These are phyloP conservation scores for Tulasnella sp. DNA, from an alignment of 768 basidiomycete genomes.

Conservation along the genomic window DNA sequence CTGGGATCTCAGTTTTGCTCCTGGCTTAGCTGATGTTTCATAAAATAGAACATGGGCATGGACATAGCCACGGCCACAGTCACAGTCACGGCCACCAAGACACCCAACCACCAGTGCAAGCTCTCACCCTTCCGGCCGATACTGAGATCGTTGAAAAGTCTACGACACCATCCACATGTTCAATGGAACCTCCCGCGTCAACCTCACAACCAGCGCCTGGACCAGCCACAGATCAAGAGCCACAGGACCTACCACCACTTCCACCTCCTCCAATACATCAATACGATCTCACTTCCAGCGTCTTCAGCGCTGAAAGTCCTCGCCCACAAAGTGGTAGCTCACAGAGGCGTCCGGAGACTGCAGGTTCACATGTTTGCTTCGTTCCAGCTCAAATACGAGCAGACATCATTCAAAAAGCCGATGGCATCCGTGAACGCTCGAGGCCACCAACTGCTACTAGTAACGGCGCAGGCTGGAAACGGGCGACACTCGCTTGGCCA, in stretches of 20 bases:
- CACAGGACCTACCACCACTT: constrained; percentile 15
- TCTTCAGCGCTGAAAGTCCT: not conserved
- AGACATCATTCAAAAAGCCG: constrained; percentile 56
- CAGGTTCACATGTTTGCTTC: constrained; percentile 56
- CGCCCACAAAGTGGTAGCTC: constrained; percentile 1
- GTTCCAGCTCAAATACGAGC: constrained; percentile 37
- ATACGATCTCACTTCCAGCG: not conserved
- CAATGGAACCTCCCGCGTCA: too few relatives aligned
- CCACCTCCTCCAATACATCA: constrained; percentile 17
- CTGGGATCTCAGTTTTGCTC: not conserved
- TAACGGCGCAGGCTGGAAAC: constrained; percentile 17
- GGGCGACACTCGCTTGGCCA: constrained; percentile 37
- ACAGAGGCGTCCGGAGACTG: constrained; percentile 27
- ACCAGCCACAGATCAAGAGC: not conserved
- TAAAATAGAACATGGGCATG: constrained; percentile 52
- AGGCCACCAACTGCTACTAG: not conserved
- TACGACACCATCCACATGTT: too few relatives aligned
- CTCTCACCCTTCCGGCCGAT: constrained; percentile 4
- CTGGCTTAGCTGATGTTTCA: not conserved
- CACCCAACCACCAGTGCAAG: constrained; percentile 25
- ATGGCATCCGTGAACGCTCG: constrained; percentile 44
- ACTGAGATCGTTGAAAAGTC: too few relatives aligned
- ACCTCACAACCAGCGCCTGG: too few relatives aligned
- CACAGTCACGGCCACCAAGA: constrained; percentile 13
- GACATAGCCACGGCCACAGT: constrained; percentile 46